phyloP scores from a whole-genome alignment of 371 early-diverging fungal species.

The Mortierella sp. region DNA sequence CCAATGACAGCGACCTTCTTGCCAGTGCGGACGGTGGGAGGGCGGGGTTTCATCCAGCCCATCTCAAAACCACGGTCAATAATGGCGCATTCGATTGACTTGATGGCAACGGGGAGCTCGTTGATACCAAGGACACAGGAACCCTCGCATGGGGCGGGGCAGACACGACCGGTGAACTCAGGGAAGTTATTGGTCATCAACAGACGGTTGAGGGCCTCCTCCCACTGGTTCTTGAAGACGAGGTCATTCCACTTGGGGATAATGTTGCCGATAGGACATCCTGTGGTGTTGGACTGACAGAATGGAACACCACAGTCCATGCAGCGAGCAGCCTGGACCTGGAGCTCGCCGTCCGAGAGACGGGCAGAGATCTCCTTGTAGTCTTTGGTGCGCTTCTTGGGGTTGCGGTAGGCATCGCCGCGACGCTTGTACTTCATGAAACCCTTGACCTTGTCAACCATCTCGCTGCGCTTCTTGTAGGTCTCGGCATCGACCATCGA shows the following conservation, averaged over 20 bases:
- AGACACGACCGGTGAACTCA: conserved; percentile 92
- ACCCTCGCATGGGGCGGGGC: conserved; percentile 97
- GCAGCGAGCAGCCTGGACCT: conserved; percentile 96
- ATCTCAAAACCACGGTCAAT: conserved; percentile 96
- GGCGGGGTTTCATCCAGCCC: conserved; percentile 94
- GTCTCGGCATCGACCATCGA: conserved; percentile 81
- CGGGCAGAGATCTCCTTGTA: conserved; percentile 96
- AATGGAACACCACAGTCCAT: conserved; percentile 99
- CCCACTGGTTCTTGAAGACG: conserved; percentile 95
- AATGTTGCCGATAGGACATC: conserved; percentile 97
- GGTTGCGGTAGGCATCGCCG: conserved; percentile 89
- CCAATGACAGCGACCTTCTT: conserved; percentile 92
- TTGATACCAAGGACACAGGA: conserved; percentile 94
- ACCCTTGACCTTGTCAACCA: conserved; percentile 87
- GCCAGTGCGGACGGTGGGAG: conserved; percentile 86
- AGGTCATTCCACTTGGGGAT: conserved; percentile 99
- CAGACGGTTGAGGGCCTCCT: conserved; percentile 92
- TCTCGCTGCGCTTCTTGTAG: conserved; percentile 74
- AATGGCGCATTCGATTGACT: conserved; percentile 97
- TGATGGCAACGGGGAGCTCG: conserved; percentile 94
- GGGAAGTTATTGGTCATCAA: conserved; percentile 99
- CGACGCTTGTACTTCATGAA: conserved; percentile 95
- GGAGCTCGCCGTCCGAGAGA: conserved; percentile 82
- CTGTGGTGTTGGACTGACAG: conserved; percentile 94
- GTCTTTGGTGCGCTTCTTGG: conserved; percentile 85